Evolutionary conservation across 1,284 basidiomycete genomes (phyloP).

Genomic region (Tilletia walkeri): DNA sequence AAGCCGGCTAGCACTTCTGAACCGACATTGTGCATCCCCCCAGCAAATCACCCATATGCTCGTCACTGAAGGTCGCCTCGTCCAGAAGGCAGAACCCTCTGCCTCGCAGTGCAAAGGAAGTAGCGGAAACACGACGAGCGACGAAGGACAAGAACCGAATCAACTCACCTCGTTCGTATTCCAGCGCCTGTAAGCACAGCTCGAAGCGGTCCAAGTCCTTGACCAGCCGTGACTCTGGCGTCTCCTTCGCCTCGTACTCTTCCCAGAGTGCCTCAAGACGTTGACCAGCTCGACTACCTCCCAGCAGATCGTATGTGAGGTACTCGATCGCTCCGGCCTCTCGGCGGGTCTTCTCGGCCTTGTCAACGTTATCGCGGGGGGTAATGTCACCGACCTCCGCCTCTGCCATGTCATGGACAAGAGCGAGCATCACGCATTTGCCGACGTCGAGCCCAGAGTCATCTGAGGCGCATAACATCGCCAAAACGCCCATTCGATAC

Average conservation of each 20-base stretch:
- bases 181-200: conserved; percentile 70
- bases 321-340: conserved; percentile 90
- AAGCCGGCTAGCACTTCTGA: no score
- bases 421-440: conserved; percentile 82
- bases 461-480: conserved; percentile 69
- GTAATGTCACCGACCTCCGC: conserved; percentile 95
- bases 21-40: no score
- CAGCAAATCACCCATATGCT: no score
- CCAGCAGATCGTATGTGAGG: conserved; percentile 76
- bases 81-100: no score
- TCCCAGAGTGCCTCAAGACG: conserved; percentile 77
- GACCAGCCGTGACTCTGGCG: conserved; percentile 81
- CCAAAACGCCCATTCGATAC: conserved; percentile 92
- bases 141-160: neutral
- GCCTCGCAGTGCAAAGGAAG: no score
- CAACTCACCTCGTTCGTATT: conserved; percentile 55
- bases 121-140: neutral
- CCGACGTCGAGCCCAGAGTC: conserved; percentile 47
- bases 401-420: conserved; percentile 94
- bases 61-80: no score
- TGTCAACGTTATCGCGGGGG: conserved; percentile 79
- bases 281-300: conserved; percentile 72
- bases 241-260: conserved; percentile 86
- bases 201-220: conserved; percentile 95
- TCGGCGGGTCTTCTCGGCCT: conserved; percentile 73